A percentile compares a stretch with the other conserved stretches of the same genome.
Conservation (phyloP, 2,329 filamentous ascomycete species). For the Daldinia eschscholtzii region DNA sequence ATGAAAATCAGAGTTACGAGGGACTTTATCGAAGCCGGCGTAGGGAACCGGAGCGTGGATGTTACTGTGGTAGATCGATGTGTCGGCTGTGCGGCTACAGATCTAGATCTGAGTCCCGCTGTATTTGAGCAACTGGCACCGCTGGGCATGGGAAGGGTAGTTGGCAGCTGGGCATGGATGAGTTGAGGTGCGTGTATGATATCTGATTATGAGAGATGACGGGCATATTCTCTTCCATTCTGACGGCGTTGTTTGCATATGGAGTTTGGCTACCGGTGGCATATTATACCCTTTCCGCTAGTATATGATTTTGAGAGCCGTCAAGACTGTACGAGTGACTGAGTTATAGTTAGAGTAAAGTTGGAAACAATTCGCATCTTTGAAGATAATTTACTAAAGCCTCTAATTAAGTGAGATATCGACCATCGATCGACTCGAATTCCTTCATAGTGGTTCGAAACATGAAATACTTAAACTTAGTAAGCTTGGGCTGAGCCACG, state of each 20-base stretch:
- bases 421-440: background rate
- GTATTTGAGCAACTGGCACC: constrained; percentile 63
- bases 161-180: constrained; percentile 55
- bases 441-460: background rate
- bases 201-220: background rate
- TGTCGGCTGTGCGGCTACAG: constrained; percentile 59
- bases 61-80: constrained; percentile 79
- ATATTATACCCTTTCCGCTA: constrained; percentile 35
- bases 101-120: constrained; percentile 63
- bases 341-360: background rate
- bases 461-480: background rate
- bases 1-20: constrained; percentile 72
- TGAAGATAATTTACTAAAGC: background rate
- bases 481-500: background rate
- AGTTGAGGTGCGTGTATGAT: constrained; percentile 7
- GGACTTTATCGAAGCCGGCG: constrained; percentile 56
- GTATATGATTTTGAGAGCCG: constrained; percentile 19
- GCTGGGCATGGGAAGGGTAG: constrained; percentile 57
- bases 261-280: constrained; percentile 30
- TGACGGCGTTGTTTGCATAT: constrained; percentile 7
- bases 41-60: constrained; percentile 59
- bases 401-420: background rate
- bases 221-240: constrained; percentile 4
- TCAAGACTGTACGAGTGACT: constrained; percentile 15
- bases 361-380: background rate